Conservation (phyloP, 2,329 filamentous ascomycete species). For the Cladosporium sp. region DNA sequence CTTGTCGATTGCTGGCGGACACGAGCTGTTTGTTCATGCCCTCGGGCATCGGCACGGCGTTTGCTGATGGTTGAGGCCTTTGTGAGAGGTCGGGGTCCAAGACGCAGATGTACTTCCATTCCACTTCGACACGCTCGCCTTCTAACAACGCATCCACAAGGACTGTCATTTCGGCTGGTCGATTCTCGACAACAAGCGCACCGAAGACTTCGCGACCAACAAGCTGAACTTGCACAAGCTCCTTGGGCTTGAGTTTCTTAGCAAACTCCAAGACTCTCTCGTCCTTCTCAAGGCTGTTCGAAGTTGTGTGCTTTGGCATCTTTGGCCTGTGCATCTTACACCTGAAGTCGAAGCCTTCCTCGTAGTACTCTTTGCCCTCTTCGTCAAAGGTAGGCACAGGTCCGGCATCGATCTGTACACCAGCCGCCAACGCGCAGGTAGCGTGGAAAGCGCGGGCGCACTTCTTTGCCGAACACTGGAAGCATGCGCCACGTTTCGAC, state of each 20-base stretch:
- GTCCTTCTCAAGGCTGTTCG: conserved; percentile 67
- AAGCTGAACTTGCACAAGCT: conserved; percentile 85
- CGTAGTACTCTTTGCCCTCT: conserved; percentile 88
- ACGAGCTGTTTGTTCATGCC: conserved; percentile 50
- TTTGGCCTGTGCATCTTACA: conserved; percentile 93
- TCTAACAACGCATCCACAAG: conserved; percentile 82
- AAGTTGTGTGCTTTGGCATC: conserved; percentile 66
- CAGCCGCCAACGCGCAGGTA: conserved; percentile 88
- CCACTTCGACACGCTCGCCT: conserved; percentile 76
- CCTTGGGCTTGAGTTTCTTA: conserved; percentile 65
- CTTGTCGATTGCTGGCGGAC: conserved; percentile 50
- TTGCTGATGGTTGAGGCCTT: conserved; percentile 71
- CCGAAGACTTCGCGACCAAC: conserved; percentile 86
- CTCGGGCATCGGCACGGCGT: conserved; percentile 69
- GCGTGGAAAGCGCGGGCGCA: conserved; percentile 92
- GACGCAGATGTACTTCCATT: conserved; percentile 82
- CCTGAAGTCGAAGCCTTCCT: conserved; percentile 87
- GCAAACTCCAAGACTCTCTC: conserved; percentile 69
- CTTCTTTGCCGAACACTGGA: conserved; percentile 94
- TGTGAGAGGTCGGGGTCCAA: conserved; percentile 69
- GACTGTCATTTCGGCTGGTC: conserved; percentile 70
- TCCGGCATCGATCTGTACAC: conserved; percentile 86
- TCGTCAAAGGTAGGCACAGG: conserved; percentile 84
- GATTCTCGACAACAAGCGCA: conserved; percentile 82
- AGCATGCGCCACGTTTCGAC: conserved; percentile 91